Percentiles rank a stretch among this genome's conserved stretches.
These are phyloP conservation scores for Fusarium abutilonis DNA, from an alignment of 2,329 filamentous ascomycete species.

Conservation along the genomic window DNA sequence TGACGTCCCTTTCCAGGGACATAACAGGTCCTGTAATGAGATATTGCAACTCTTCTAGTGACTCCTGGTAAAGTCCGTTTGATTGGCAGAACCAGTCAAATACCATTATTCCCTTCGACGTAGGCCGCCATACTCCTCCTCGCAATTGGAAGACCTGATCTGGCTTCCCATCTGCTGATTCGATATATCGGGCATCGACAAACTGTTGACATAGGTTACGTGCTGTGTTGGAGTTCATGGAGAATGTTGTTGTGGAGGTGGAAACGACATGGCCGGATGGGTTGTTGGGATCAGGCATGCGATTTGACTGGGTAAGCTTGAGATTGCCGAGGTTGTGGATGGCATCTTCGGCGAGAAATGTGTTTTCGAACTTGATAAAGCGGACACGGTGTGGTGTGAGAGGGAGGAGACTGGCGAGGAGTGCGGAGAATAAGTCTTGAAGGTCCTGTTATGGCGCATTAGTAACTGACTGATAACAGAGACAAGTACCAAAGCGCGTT, in stretches of 20 bases:
- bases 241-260: conserved; percentile 97
- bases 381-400: conserved; percentile 88
- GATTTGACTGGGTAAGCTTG: conserved; percentile 97
- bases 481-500: background rate
- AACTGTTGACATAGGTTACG: conserved; percentile 94
- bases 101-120: conserved; percentile 94
- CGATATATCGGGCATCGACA: conserved; percentile 91
- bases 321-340: conserved; percentile 97
- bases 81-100: conserved; percentile 90
- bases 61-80: conserved; percentile 93
- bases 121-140: conserved; percentile 87
- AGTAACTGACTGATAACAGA: background rate
- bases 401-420: conserved; percentile 89
- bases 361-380: conserved; percentile 89
- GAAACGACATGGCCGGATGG: conserved; percentile 94
- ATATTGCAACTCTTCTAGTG: conserved; percentile 84
- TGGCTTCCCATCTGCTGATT: conserved; percentile 88
- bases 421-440: conserved; percentile 93
- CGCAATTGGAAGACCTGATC: conserved; percentile 86
- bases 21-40: conserved; percentile 86
- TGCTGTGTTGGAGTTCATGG: conserved; percentile 99
- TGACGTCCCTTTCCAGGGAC: conserved; percentile 83
- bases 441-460: conserved; percentile 73
- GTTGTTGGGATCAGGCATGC: conserved; percentile 98
- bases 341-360: conserved; percentile 94